Conservation (phyloP, 169 alveolate genomes). For the Amoebophrya sp. region DNA sequence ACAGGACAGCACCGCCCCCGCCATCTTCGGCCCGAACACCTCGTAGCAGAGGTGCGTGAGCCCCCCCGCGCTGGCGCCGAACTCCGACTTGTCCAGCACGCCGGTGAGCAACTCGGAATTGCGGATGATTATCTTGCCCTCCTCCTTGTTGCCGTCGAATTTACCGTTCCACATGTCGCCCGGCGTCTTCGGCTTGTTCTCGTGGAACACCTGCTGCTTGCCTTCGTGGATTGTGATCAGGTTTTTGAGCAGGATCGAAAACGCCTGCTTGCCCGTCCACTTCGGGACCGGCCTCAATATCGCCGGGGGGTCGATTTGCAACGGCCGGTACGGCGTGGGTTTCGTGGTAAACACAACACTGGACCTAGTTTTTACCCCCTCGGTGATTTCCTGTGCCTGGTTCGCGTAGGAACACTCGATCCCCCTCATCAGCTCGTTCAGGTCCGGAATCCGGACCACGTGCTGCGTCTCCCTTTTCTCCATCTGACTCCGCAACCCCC, state of each 20-base stretch:
- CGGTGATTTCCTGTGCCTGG: neutral
- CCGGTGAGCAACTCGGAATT: conserved; percentile 88
- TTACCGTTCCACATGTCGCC: conserved; percentile 74
- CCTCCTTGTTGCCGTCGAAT: conserved; percentile 45
- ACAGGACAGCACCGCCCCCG: conserved; percentile 65
- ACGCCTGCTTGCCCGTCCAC: conserved; percentile 95
- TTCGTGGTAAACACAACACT: neutral
- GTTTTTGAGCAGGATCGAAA: conserved; percentile 28
- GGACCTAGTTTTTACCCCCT: neutral
- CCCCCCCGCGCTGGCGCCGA: conserved; percentile 91
- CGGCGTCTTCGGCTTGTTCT: conserved; percentile 56
- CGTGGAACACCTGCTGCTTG: neutral
- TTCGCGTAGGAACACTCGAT: conserved; percentile 22
- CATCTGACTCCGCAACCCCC: conserved; percentile 21
- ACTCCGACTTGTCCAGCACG: conserved; percentile 87
- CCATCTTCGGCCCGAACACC: conserved; percentile 78
- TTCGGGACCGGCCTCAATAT: conserved; percentile 72
- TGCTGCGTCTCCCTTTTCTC: neutral
- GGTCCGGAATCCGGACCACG: neutral
- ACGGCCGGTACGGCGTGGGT: conserved; percentile 12
- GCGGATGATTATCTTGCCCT: conserved; percentile 21
- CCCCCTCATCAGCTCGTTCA: conserved; percentile 7
- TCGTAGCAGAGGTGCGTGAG: conserved; percentile 84
- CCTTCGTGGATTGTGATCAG: conserved; percentile 18
- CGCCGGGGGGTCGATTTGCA: conserved; percentile 71